Percentiles rank a stretch among this genome's conserved stretches.
Evolutionary conservation across 495 filamentous ascomycete genomes (phyloP).

Genomic region (Podospora sp.): DNA sequence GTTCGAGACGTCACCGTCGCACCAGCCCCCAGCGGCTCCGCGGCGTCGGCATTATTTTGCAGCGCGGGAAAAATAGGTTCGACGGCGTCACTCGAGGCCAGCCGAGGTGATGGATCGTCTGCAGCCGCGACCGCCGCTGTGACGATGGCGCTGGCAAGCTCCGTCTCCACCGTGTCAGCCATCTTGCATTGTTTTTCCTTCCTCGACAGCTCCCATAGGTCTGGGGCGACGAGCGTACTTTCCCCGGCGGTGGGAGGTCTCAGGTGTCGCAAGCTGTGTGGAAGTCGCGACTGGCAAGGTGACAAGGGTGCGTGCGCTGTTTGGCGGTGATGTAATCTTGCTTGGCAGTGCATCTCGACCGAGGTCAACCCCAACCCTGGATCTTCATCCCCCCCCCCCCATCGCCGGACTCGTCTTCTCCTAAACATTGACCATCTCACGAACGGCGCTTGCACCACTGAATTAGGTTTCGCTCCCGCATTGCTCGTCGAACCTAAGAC

Average conservation of each 20-base stretch:
- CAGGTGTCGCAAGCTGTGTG: constrained; percentile 1
- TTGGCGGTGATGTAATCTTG: neutral
- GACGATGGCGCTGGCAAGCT: constrained; percentile 22
- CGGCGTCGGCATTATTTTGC: constrained; percentile 46
- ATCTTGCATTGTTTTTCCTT: constrained; percentile 7
- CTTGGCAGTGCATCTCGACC: neutral
- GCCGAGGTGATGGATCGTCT: constrained; percentile 10
- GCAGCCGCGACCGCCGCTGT: neutral
- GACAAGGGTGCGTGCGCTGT: neutral
- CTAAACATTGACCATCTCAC: neutral
- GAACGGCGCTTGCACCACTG: neutral
- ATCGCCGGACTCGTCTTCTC: neutral
- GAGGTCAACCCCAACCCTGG: neutral
- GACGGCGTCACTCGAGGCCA: constrained; percentile 3
- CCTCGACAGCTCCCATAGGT: neutral
- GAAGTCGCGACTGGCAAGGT: neutral
- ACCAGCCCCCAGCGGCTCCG: constrained; percentile 28
- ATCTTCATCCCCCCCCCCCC: neutral
- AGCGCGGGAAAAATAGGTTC: constrained; percentile 45
- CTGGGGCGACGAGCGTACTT: neutral
- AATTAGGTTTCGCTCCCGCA: constrained; percentile 5
- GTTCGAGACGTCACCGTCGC: constrained; percentile 26
- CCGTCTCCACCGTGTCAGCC: constrained; percentile 27
- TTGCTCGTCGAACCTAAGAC: neutral
- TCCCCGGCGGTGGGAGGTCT: neutral